Evolutionary conservation across 495 filamentous ascomycete genomes (phyloP), one percentile per base, ranked within the genome.

Genomic region (Aspergillus homomorphus): DNA sequence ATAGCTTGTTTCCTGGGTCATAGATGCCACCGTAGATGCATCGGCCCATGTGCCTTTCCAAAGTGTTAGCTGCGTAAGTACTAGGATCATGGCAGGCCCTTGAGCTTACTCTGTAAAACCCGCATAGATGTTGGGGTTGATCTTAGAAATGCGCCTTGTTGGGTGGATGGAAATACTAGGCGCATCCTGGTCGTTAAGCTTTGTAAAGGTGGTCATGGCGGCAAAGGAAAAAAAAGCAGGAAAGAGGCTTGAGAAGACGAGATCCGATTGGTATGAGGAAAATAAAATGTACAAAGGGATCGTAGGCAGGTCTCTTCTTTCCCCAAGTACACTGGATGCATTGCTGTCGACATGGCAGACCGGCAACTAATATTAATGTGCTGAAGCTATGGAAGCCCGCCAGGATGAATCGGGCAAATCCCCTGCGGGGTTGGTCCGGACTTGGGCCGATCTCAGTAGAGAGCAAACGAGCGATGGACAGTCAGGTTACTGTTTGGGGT

Each of bases 11-110:
- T 14, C 75, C 78, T 2, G 87, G 89, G 58, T 91, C 89, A 71
- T 90, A 91, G 66, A 92, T 88, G 57, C 89, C 89, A 55, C 89
- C 89, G 67, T 92, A 92, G 69, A 92, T 90, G 73, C 89, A 92
- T 45, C 89, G 81, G 45, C 88, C 89, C 87, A 90, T 90, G 63
- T 91, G 88, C 67, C 87, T 89, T 54, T 4, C 19, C 50, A 62
- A 19, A 50, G 33, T 30, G 54, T 65, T 41, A 66, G 57, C 56
- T 38, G 23, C 56, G 19, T 58, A 52, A 23, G 22, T 16, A 16
- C 18, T 50, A 2, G 28, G 26, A 26, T 49, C 44, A 43, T 43
- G 30, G n/a, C 54, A 38, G n/a, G 15, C n/a, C 50, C 15, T 24
- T 42, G 21, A 54, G 16, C 64, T 66, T 74, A 89, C 87, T 90